Conservation (phyloP, 164 flowering plant species). For the Dillenia turbinata region DNA sequence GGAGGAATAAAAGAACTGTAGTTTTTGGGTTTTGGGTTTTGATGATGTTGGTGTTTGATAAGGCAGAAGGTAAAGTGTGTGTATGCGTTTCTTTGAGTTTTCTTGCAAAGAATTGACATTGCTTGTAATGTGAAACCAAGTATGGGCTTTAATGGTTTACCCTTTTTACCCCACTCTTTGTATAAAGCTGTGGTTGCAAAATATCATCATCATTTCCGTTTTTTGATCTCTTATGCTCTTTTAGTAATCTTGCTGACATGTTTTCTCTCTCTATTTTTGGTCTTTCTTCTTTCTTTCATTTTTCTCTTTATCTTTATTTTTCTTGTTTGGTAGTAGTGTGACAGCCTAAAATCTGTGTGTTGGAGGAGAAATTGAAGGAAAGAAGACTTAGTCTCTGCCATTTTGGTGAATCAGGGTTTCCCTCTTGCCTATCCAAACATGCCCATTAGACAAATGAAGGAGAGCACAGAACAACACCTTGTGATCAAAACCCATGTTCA, state of each 20-base stretch:
- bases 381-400: conserved; percentile 5
- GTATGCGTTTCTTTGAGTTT: conserved; percentile 15
- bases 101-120: conserved; percentile 36
- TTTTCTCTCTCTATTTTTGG: conserved; percentile 21
- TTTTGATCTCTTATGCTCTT: conserved; percentile 19
- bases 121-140: conserved; percentile 28
- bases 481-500: conserved; percentile 62
- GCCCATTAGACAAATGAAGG: conserved; percentile 87
- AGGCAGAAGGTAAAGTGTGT: conserved; percentile 14
- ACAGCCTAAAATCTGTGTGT: conserved; percentile 16
- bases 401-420: conserved; percentile 13
- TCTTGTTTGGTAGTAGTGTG: conserved; percentile 8
- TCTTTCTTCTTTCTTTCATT: conserved; percentile 23
- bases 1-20: neutral
- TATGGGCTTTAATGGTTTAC: conserved; percentile 18
- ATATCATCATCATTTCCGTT: conserved; percentile 16
- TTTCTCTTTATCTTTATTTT: conserved; percentile 2
- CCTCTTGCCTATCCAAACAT: conserved; percentile 24
- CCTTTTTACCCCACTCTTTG: conserved; percentile 17
- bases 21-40: conserved; percentile 8
- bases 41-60: conserved; percentile 12
- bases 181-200: conserved; percentile 9
- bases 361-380: conserved; percentile 7
- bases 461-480: conserved; percentile 71
- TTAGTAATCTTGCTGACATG: conserved; percentile 38